Percentiles rank a stretch among this genome's conserved stretches.
Evolutionary conservation across 2,329 filamentous ascomycete species (phyloP).

Genomic region (Alternaria atra): DNA sequence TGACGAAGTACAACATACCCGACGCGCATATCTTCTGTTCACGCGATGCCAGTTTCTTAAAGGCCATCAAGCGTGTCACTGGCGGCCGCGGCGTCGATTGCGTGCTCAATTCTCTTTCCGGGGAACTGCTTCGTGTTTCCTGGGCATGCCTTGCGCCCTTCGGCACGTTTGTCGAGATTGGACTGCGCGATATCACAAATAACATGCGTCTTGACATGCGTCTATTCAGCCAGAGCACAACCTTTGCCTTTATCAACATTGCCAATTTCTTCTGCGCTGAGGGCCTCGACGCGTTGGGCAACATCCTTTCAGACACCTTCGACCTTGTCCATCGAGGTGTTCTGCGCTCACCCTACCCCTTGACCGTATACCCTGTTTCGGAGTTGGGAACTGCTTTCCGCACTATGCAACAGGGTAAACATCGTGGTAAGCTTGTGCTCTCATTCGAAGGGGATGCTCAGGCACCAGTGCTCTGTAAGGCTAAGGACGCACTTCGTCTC

Average conservation of each 20-base stretch:
- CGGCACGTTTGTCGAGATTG: conserved; percentile 32
- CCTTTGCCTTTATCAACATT: conserved; percentile 1
- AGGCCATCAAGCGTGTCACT: conserved; percentile 11
- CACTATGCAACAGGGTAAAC: background rate
- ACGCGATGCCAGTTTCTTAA: conserved; percentile 19
- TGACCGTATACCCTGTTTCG: too few species aligned
- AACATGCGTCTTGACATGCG: conserved; percentile 20
- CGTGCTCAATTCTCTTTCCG: conserved; percentile 41
- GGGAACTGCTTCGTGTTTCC: conserved; percentile 42
- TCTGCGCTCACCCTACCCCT: too few species aligned
- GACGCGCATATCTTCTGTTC: conserved; percentile 45
- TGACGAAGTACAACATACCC: conserved; percentile 30
- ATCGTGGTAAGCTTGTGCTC: background rate
- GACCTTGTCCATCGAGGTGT: too few species aligned
- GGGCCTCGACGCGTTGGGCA: too few species aligned
- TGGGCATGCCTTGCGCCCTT: conserved; percentile 51
- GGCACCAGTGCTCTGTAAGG: background rate
- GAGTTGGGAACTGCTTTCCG: background rate
- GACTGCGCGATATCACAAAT: conserved; percentile 17
- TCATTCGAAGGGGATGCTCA: too few species aligned
- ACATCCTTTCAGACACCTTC: too few species aligned
- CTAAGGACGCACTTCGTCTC: background rate
- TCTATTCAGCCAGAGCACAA: conserved; percentile 4
- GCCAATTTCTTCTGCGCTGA: too few species aligned
- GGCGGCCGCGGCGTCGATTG: conserved; percentile 45